Evolutionary conservation across 2,329 filamentous ascomycete genomes (phyloP), one percentile per base, ranked within the genome.

Genomic region (Monilinia laxa): DNA sequence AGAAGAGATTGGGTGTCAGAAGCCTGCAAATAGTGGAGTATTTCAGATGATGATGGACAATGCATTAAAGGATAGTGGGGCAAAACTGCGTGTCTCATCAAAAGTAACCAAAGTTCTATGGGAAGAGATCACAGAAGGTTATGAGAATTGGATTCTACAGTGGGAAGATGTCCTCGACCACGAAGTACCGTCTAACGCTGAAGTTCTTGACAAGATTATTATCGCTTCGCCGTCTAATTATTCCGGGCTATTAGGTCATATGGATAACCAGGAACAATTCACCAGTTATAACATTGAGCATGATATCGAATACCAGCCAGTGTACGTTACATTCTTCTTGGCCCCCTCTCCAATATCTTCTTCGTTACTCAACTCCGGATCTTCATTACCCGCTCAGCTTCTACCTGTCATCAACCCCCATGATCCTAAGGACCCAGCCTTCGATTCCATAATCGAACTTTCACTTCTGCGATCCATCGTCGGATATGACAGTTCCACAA

Each of bases 131-230:
- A 45, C 18, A 1, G 62, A 31, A 12, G 16, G 23, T n/a, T 9
- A 40, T 25, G 31, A 51, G 23, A 52, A 40, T 11, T 65, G 62
- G 62, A 20, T 58, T 25, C 1, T 65, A 18, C 28, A 42, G 49
- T 65, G 47, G 40, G 16, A 28, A n/a, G n/a, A 38, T 25, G 0
- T 25, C 18, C n/a, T 25, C 23, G 18, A 20, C 6, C 2, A 35
- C 2, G 42, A 25, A 3, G 31, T 2, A 6, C 16, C 4, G 12
- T 18, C 12, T 4, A 12, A 5, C 2, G 1, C 18, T 12, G 62
- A 58, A 58, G 23, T 10, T n/a, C 5, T 65, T 2, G 62, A 65
- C 23, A 58, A 65, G 38, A 10, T 65, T 1, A 58, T 65, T 31
- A 57, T 65, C 6, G 54, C 53, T 4, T 7, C 62, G 1, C 62